Percentiles rank a stretch among this genome's conserved stretches.
These are phyloP conservation scores for Candida albicans DNA, from an alignment of 1,139 yeast species.

Conservation along the genomic window DNA sequence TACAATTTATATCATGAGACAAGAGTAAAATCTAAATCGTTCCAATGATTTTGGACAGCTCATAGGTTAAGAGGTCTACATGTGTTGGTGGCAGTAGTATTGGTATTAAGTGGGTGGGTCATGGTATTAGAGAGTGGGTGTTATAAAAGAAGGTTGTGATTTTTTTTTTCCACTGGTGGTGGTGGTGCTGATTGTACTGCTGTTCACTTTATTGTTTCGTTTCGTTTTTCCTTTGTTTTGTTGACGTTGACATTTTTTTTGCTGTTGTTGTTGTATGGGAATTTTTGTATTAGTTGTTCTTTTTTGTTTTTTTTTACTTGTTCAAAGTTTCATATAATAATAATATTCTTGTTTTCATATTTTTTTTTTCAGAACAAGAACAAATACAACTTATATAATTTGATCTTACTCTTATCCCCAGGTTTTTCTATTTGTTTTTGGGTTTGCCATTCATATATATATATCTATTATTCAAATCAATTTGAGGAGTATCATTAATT, in stretches of 20 bases:
- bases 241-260: background rate
- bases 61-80: no score
- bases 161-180: no score
- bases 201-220: constrained; percentile 4
- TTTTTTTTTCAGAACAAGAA: background rate
- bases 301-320: background rate
- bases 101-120: no score
- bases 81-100: no score
- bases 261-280: background rate
- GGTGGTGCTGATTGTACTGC: no score
- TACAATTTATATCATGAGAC: background rate
- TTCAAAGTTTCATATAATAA: background rate
- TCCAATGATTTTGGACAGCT: no score
- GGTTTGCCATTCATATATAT: background rate
- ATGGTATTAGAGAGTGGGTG: no score
- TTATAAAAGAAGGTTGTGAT: no score
- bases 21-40: background rate
- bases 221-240: background rate
- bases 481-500: no score
- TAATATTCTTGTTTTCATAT: background rate
- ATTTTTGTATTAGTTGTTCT: background rate
- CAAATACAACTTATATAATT: background rate
- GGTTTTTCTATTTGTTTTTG: no score
- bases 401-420: no score
- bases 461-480: background rate